A percentile compares a stretch with the other conserved stretches of the same genome.
These are phyloP conservation scores for Avena eriantha DNA, from an alignment of 176 grass and related monocot genomes.

Conservation along the genomic window DNA sequence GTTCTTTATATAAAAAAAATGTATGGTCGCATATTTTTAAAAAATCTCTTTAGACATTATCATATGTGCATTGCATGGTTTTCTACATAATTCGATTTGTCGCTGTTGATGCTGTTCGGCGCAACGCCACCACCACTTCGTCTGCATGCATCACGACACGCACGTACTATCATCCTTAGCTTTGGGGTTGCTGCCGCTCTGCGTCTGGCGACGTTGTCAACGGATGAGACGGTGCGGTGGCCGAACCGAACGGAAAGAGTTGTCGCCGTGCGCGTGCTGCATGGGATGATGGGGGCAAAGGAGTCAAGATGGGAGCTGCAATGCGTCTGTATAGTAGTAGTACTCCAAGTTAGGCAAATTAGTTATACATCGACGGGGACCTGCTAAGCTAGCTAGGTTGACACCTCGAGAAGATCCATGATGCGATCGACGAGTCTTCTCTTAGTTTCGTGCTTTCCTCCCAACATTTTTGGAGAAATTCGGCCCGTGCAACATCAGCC, in stretches of 20 bases:
- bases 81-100: slow-evolving; percentile 22
- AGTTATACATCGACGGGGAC: slow-evolving; percentile 2
- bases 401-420: slow-evolving; percentile 21
- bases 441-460: not conserved
- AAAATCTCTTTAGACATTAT: not conserved
- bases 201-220: slow-evolving; percentile 27
- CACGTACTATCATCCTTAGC: not conserved
- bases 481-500: not conserved
- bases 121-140: not conserved
- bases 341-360: slow-evolving; percentile 40
- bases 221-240: slow-evolving; percentile 12
- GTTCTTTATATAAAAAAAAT: not conserved
- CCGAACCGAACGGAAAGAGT: not conserved
- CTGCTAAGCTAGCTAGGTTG: slow-evolving; percentile 3
- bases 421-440: not conserved
- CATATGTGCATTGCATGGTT: not conserved
- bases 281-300: not conserved
- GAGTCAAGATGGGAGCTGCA: slow-evolving; percentile 42
- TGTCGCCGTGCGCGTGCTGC: slow-evolving; percentile 14
- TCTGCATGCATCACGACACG: not conserved
- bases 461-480: not conserved
- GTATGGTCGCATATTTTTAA: not conserved
- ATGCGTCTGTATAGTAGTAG: not conserved
- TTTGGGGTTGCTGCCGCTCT: not conserved
- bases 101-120: not conserved